phyloP scores from a whole-genome alignment of 2,329 filamentous ascomycete species.

The Coniella vitis region DNA sequence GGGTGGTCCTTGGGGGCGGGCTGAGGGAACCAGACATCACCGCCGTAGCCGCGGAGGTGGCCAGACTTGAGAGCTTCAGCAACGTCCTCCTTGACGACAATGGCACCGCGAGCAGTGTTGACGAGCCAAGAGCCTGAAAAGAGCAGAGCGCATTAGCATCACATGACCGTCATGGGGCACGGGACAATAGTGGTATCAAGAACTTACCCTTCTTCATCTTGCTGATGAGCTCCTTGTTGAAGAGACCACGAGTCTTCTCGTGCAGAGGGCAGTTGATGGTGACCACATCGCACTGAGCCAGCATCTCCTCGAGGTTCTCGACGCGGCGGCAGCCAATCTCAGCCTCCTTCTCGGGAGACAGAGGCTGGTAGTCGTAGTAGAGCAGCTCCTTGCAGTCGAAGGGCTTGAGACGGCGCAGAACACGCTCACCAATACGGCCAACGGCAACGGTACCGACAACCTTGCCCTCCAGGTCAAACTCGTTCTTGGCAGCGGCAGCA shows the following conservation, averaged over 20 bases:
- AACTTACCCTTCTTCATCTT: slow-evolving; percentile 94
- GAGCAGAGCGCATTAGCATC: not conserved
- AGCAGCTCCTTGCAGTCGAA: slow-evolving; percentile 99
- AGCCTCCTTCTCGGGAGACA: slow-evolving; percentile 76
- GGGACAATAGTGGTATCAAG: not conserved
- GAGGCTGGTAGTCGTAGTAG: slow-evolving; percentile 99
- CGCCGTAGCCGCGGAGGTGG: slow-evolving; percentile 83
- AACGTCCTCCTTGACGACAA: slow-evolving; percentile 98
- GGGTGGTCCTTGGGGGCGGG: slow-evolving; percentile 89
- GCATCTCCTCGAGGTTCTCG: slow-evolving; percentile 83
- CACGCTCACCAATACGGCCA: slow-evolving; percentile 96
- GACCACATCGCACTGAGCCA: slow-evolving; percentile 90
- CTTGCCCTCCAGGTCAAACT: slow-evolving; percentile 96
- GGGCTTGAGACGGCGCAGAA: slow-evolving; percentile 88
- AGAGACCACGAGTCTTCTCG: slow-evolving; percentile 92
- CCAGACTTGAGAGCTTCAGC: slow-evolving; percentile 86
- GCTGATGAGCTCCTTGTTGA: slow-evolving; percentile 96
- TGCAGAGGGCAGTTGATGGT: slow-evolving; percentile 99
- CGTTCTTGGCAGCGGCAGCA: slow-evolving; percentile 92
- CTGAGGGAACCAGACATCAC: slow-evolving; percentile 96
- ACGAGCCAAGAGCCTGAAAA: slow-evolving; percentile 80
- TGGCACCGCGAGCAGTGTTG: slow-evolving; percentile 97
- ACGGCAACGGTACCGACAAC: slow-evolving; percentile 96
- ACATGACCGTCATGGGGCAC: not conserved
- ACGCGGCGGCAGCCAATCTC: slow-evolving; percentile 94